Evolutionary conservation across 2,329 filamentous ascomycete species (phyloP).

Genomic region (Dendrostoma leiphaemia): DNA sequence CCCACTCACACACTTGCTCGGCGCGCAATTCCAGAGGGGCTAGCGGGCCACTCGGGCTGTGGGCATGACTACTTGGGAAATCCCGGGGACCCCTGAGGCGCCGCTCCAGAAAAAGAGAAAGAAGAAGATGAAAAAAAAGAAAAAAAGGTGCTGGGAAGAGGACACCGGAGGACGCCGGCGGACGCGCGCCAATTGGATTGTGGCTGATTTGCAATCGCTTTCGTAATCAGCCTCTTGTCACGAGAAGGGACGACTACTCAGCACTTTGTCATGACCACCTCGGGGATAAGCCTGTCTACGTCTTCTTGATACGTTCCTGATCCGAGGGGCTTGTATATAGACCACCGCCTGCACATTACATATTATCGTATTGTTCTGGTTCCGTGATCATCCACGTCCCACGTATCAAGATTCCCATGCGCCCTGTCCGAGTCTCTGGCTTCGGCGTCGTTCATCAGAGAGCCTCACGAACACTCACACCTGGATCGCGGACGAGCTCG

Average conservation of each 20-base stretch:
- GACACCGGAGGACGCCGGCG: not conserved
- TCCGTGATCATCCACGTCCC: no score
- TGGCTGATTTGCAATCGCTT: conserved; percentile 16
- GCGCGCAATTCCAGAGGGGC: no score
- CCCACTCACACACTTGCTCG: no score
- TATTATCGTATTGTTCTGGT: no score
- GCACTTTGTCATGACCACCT: conserved; percentile 5
- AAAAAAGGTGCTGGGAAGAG: not conserved
- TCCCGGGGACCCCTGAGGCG: no score
- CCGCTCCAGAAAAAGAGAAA: no score
- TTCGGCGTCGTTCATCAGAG: not conserved
- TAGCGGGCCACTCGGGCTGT: no score
- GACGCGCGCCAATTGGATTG: conserved; percentile 7
- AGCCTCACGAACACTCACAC: not conserved
- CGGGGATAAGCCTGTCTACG: not conserved
- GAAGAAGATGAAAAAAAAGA: not conserved
- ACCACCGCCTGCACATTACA: not conserved
- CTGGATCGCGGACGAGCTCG: not conserved
- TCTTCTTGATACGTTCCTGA: not conserved
- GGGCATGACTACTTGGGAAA: no score
- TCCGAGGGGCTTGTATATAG: not conserved
- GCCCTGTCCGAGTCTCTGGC: not conserved
- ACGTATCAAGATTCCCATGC: no score
- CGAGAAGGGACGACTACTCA: not conserved
- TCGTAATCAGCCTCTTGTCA: not conserved